These are phyloP conservation scores for Cyberlindnera sargentensis DNA, from an alignment of 805 yeast species.

Conservation along the genomic window DNA sequence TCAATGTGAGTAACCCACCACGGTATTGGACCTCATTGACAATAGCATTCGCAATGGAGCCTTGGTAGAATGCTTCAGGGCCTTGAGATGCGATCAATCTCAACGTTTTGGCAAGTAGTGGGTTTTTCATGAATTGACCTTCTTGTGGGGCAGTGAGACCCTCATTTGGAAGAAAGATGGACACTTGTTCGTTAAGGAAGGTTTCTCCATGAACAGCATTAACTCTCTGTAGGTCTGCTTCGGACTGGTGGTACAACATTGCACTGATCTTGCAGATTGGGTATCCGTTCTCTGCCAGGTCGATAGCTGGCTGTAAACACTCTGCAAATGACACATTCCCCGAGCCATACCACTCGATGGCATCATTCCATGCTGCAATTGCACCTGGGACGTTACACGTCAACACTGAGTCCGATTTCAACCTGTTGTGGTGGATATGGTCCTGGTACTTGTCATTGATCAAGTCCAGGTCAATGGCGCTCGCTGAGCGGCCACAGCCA, in stretches of 20 bases:
- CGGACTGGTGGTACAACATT: slow-evolving; percentile 38
- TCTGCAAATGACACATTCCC: slow-evolving; percentile 50
- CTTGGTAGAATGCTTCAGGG: slow-evolving; percentile 61
- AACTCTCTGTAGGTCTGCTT: slow-evolving; percentile 30
- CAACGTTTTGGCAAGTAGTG: slow-evolving; percentile 45
- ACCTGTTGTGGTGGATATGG: slow-evolving; percentile 40
- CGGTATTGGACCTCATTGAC: slow-evolving; percentile 42
- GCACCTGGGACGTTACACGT: slow-evolving; percentile 74
- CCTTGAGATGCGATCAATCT: slow-evolving; percentile 48
- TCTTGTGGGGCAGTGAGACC: slow-evolving; percentile 41
- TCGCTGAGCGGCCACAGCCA: slow-evolving; percentile 70
- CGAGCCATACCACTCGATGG: slow-evolving; percentile 64
- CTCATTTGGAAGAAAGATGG: slow-evolving; percentile 31
- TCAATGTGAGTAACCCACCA: slow-evolving; percentile 49
- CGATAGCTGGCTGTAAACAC: slow-evolving; percentile 57
- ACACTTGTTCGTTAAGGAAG: slow-evolving; percentile 24
- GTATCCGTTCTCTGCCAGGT: slow-evolving; percentile 61
- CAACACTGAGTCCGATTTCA: slow-evolving; percentile 47
- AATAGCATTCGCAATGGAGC: slow-evolving; percentile 61
- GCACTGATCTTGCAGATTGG: slow-evolving; percentile 58
- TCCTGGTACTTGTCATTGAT: slow-evolving; percentile 33
- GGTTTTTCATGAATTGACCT: slow-evolving; percentile 53
- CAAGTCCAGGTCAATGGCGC: slow-evolving; percentile 39
- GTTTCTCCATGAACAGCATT: slow-evolving; percentile 25
- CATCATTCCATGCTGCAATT: slow-evolving; percentile 73